phyloP scores from a whole-genome alignment of 78 protist genomes.

The Dictyostelium intermedium region DNA sequence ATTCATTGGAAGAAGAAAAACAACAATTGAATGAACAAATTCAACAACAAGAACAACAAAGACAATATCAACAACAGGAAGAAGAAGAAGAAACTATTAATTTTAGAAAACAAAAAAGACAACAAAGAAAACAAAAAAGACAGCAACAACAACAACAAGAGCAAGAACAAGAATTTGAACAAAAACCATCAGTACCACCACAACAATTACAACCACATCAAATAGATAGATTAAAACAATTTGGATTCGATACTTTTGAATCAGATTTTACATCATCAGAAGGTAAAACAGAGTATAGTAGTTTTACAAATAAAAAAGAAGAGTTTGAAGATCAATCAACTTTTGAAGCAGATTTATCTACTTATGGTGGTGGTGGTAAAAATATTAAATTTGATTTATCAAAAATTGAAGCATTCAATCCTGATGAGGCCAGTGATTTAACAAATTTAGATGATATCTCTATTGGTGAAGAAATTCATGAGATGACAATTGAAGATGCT shows the following conservation, averaged over 20 bases:
- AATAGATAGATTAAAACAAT: conserved; percentile 2
- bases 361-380: background rate
- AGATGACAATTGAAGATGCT: conserved; percentile 29
- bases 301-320: background rate
- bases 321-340: background rate
- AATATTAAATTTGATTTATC: background rate
- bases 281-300: background rate
- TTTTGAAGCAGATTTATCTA: background rate
- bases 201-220: no score
- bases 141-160: no score
- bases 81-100: background rate
- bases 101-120: background rate
- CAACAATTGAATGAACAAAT: no score
- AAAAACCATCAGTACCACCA: no score
- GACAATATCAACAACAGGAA: background rate
- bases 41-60: background rate
- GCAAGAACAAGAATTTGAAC: no score
- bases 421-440: background rate
- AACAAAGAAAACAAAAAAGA: background rate
- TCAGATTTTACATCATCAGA: background rate
- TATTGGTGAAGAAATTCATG: background rate
- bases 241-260: background rate
- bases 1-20: background rate
- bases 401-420: background rate
- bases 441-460: background rate